These are phyloP conservation scores for Eutreptiella sp. DNA, from an alignment of 208 protist genomes.

Conservation along the genomic window DNA sequence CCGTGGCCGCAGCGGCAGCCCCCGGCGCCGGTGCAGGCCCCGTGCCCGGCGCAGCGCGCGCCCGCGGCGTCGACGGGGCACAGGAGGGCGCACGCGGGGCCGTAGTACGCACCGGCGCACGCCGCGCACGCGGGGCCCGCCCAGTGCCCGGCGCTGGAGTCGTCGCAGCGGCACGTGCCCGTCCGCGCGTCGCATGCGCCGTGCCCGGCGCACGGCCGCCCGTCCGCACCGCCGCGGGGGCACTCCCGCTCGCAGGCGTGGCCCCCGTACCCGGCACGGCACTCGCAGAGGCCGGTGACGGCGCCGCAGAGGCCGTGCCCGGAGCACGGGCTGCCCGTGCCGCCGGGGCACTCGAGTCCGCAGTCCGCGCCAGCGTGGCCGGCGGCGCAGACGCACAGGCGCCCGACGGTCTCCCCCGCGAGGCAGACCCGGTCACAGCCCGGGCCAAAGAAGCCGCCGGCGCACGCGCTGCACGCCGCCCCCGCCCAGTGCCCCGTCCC, in stretches of 20 bases:
- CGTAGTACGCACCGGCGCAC: slow-evolving; percentile 21
- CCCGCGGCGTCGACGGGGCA: neutral
- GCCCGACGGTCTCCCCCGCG: neutral
- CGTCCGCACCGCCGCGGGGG: slow-evolving; percentile 2
- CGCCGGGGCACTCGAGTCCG: slow-evolving; percentile 9
- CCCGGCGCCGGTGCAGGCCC: slow-evolving; percentile 12
- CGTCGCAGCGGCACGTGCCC: slow-evolving; percentile 19
- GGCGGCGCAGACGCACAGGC: neutral
- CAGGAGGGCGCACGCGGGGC: neutral
- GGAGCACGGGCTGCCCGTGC: neutral
- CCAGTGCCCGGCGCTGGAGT: slow-evolving; percentile 24
- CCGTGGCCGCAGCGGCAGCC: slow-evolving; percentile 1
- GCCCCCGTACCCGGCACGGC: too few species aligned
- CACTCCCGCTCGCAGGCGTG: too few species aligned
- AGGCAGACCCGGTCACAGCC: neutral
- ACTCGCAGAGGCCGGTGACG: slow-evolving; percentile 29
- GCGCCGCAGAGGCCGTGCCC: slow-evolving; percentile 21
- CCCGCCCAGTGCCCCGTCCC: slow-evolving; percentile 5
- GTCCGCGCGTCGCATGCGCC: slow-evolving; percentile 2
- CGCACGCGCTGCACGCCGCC: neutral
- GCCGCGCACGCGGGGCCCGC: slow-evolving; percentile 8
- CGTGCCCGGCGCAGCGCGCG: neutral
- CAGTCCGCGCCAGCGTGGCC: slow-evolving; percentile 4
- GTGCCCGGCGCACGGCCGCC: neutral
- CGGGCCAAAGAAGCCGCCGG: neutral